Base-by-base conservation (phyloP, 192 early-diverging fungal species). In the Coemansia sp. region DNA sequence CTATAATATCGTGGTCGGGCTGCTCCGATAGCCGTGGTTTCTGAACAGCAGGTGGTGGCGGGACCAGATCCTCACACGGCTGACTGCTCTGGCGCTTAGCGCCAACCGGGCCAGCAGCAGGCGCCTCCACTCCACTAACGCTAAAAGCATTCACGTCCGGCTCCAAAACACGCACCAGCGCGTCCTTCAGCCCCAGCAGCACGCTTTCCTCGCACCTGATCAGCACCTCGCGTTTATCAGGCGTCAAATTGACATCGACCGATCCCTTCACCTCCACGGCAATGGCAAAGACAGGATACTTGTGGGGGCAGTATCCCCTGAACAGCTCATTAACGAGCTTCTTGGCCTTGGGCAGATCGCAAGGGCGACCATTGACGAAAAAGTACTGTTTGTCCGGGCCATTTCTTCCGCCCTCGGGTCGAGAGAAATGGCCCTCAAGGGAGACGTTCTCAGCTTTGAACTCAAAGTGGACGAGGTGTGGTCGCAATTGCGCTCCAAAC, bases 181-280 rank as follows among this genome's bases (percentile, higher is more conserved):
- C 73, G 5, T 41, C 20, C 2, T 62, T 43, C 28, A 82, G 45
- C 1, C 52, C 57, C 6, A 12, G 61, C 0, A 82, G 53, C 36
- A 82, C 16, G 35, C 31, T 37, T 0, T 55, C 6, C 59, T 99
- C 97, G 39, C 92, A 77, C 47, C 95, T 88, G 10, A 99, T 69
- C 66, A 96, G 80, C 18, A 99, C 84, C 0, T 91, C 97, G 31
- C 95, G 86, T 64, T 99, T 99, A 70, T 99, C 92, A 1, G 97
- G 97, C 23, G 91, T 93, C 23, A 99, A 85, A 62, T 99, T 99
- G 28, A 96, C 92, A 85, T 99, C 95, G 31, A 91, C 89, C 12
- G 77, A 75, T 10, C 39, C 47, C 13, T 11, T 47, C 64, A 79
- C 69, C 28, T 55, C 48, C 56, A 98, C 70, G 41, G 91, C 84